Conservation (phyloP, 2,329 filamentous ascomycete species). For the Colletotrichum musae region DNA sequence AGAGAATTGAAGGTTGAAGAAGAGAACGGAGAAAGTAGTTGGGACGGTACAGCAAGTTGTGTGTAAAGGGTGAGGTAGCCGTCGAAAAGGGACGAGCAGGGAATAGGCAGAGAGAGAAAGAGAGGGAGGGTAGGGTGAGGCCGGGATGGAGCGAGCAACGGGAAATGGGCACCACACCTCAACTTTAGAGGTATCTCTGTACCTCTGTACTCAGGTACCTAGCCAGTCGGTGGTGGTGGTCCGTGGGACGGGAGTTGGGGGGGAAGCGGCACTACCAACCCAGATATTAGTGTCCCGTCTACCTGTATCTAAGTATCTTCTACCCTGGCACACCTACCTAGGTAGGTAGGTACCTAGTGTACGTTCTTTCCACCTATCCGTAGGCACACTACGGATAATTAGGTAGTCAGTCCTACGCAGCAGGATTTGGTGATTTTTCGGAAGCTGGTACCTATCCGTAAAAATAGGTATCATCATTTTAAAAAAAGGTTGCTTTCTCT, state of each 20-base stretch:
- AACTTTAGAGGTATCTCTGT: too few relatives aligned
- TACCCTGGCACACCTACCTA: not conserved
- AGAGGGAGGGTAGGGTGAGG: not conserved
- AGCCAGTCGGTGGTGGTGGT: not conserved
- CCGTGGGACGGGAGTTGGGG: slow-evolving; percentile 10
- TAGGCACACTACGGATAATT: too few relatives aligned
- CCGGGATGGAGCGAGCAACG: slow-evolving; percentile 23
- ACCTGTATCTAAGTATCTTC: too few relatives aligned
- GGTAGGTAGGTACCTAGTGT: not conserved
- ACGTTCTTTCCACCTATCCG: too few relatives aligned
- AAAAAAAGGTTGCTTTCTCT: not conserved
- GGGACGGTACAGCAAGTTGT: slow-evolving; percentile 9
- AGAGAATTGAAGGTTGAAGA: slow-evolving; percentile 9
- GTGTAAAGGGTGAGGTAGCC: not conserved
- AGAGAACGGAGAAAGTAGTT: slow-evolving; percentile 16
- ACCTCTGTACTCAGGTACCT: too few relatives aligned
- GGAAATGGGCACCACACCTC: slow-evolving; percentile 28
- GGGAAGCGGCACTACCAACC: slow-evolving; percentile 16
- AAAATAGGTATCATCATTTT: too few relatives aligned
- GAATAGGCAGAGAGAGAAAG: not conserved
- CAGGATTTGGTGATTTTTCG: too few relatives aligned
- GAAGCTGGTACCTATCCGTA: too few relatives aligned
- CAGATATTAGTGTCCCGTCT: too few relatives aligned
- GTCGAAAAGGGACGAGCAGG: slow-evolving; percentile 1
- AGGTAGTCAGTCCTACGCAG: too few relatives aligned